Evolutionary conservation across 139 green algal genomes (phyloP).

Genomic region (Pseudopediastrum boryanum): DNA sequence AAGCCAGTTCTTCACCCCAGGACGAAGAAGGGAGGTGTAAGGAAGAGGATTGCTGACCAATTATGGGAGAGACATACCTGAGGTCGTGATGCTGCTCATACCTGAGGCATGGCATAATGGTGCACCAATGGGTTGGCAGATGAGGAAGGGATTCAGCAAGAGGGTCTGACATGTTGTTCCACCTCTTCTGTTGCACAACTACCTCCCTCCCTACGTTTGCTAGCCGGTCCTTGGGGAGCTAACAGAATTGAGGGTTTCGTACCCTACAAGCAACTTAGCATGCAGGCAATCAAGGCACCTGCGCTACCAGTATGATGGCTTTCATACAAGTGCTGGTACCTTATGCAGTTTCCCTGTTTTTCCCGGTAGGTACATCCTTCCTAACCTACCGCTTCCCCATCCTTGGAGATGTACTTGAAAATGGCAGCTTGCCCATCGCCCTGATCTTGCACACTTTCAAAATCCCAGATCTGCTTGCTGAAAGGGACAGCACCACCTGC

Average conservation of each 20-base stretch:
- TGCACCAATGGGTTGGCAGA: too few species aligned
- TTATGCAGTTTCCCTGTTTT: background rate
- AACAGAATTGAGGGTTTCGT: background rate
- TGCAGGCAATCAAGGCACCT: background rate
- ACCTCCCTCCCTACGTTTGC: background rate
- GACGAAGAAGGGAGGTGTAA: too few species aligned
- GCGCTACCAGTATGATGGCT: background rate
- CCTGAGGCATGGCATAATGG: too few species aligned
- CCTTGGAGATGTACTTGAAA: conserved; percentile 1
- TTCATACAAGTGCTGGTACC: background rate
- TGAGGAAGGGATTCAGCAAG: too few species aligned
- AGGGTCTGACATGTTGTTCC: too few species aligned
- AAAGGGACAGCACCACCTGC: too few species aligned
- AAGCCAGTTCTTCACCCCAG: background rate
- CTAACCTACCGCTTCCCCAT: too few species aligned
- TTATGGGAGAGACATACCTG: too few species aligned
- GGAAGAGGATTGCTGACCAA: too few species aligned
- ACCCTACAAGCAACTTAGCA: background rate
- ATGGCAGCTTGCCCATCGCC: background rate
- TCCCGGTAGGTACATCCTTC: background rate
- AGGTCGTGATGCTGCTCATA: too few species aligned
- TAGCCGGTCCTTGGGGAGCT: background rate
- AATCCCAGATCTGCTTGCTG: too few species aligned
- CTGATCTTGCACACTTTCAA: conserved; percentile 11
- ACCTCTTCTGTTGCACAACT: too few species aligned